These are phyloP conservation scores for Agapanthus africanus DNA, from an alignment of 106 monocot species.

Conservation along the genomic window DNA sequence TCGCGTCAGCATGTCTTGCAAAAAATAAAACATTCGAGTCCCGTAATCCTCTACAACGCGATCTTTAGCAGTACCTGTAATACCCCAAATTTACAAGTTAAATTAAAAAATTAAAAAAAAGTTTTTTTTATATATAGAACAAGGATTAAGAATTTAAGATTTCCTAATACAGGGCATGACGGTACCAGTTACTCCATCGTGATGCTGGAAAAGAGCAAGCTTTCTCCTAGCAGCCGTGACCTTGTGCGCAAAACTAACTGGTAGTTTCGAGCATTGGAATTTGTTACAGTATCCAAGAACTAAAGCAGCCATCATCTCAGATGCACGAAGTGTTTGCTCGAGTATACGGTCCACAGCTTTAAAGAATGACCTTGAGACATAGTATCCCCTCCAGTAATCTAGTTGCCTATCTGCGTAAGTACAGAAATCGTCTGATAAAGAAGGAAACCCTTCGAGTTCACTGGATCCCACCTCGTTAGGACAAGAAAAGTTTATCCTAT, in stretches of 20 bases:
- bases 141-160: too few species aligned
- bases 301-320: conserved; percentile 79
- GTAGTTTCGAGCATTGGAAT: conserved; percentile 58
- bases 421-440: conserved; percentile 93
- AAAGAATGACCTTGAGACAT: conserved; percentile 95
- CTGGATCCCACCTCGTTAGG: conserved; percentile 73
- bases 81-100: too few species aligned
- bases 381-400: conserved; percentile 99
- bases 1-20: too few species aligned
- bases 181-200: conserved; percentile 95
- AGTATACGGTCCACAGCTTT: conserved; percentile 92
- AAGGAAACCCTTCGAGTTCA: conserved; percentile 82
- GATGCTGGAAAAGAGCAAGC: conserved; percentile 96
- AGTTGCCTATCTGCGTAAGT: conserved; percentile 93
- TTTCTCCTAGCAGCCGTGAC: conserved; percentile 92
- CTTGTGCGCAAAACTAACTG: conserved; percentile 79
- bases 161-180: too few species aligned
- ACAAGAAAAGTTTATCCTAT: conserved; percentile 69
- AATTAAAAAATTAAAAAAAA: too few species aligned
- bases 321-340: conserved; percentile 88
- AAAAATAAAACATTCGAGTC: conserved; percentile 83
- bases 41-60: conserved; percentile 92
- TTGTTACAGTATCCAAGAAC: conserved; percentile 82
- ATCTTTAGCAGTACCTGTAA: conserved; percentile 93
- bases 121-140: too few species aligned